A percentile compares a stretch with the other conserved stretches of the same genome.
These are phyloP conservation scores for Cystobasidium onofrii DNA, from an alignment of 768 basidiomycete genomes.

Conservation along the genomic window DNA sequence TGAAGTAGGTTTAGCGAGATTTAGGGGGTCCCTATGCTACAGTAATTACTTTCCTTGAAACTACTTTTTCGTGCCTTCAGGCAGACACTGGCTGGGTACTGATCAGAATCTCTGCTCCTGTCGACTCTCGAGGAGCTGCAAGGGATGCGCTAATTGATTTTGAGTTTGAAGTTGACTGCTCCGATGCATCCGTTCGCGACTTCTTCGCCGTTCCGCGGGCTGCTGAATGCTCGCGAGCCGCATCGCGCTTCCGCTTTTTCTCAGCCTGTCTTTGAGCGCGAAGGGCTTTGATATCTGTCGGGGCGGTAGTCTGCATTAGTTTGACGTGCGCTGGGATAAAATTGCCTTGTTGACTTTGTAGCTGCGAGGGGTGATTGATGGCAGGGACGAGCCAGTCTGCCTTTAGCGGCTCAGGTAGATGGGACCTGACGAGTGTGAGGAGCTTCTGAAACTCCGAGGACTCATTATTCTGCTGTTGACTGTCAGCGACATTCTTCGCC, in stretches of 20 bases:
- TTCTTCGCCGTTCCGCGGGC: background rate
- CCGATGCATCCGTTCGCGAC: background rate
- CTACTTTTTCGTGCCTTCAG: background rate
- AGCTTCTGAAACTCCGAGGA: background rate
- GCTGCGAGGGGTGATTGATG: background rate
- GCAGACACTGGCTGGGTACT: background rate
- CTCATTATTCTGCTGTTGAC: background rate
- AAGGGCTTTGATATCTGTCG: slow-evolving; percentile 2
- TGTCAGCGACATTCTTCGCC: too few relatives aligned
- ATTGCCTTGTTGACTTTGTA: background rate
- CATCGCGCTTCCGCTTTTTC: background rate
- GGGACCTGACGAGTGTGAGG: background rate
- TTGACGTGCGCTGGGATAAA: slow-evolving; percentile 6
- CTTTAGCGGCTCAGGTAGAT: background rate
- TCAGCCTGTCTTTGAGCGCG: background rate
- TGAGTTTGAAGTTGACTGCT: too few relatives aligned
- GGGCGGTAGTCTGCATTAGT: background rate
- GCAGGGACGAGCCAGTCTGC: slow-evolving; percentile 22
- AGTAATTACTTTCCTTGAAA: background rate
- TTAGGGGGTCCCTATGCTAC: too few relatives aligned
- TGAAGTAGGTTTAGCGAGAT: background rate
- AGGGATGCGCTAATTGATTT: background rate
- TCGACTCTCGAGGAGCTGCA: background rate
- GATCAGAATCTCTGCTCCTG: background rate
- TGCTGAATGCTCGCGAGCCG: background rate